Percentiles rank a stretch among this genome's conserved stretches.
Conservation (phyloP, 2,329 filamentous ascomycete species). For the Colletotrichum sp. region DNA sequence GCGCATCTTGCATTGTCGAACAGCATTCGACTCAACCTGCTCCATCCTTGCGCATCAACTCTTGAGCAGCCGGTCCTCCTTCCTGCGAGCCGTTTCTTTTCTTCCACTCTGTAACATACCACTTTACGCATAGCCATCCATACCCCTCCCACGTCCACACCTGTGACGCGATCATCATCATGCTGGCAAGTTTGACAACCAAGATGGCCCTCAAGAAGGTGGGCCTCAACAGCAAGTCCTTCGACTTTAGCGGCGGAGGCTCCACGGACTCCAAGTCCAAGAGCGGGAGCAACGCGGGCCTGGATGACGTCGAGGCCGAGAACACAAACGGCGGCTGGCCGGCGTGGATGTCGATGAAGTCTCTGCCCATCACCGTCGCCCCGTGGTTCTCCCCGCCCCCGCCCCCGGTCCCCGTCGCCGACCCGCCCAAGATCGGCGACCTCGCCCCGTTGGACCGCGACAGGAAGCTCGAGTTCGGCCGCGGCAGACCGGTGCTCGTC, state of each 20-base stretch:
- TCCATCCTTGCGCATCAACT: slow-evolving; percentile 9
- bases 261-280: slow-evolving; percentile 35
- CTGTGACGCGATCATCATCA: slow-evolving; percentile 31
- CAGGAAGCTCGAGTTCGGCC: slow-evolving; percentile 45
- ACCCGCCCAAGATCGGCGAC: slow-evolving; percentile 52
- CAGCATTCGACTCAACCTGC: background rate
- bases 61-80: background rate
- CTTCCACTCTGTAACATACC: background rate
- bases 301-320: slow-evolving; percentile 27
- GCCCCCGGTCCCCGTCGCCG: slow-evolving; percentile 50
- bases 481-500: slow-evolving; percentile 50
- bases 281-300: slow-evolving; percentile 29
- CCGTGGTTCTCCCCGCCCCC: slow-evolving; percentile 58
- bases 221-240: slow-evolving; percentile 55
- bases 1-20: background rate
- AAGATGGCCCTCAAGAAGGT: slow-evolving; percentile 64
- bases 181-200: slow-evolving; percentile 61
- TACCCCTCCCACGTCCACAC: background rate
- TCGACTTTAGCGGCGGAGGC: slow-evolving; percentile 42
- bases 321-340: slow-evolving; percentile 37
- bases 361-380: slow-evolving; percentile 56
- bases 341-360: slow-evolving; percentile 55
- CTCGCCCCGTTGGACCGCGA: slow-evolving; percentile 53
- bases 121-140: background rate
- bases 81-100: background rate